phyloP scores from a whole-genome alignment of 345 rosid species.

The Eucalyptus viminalis region DNA sequence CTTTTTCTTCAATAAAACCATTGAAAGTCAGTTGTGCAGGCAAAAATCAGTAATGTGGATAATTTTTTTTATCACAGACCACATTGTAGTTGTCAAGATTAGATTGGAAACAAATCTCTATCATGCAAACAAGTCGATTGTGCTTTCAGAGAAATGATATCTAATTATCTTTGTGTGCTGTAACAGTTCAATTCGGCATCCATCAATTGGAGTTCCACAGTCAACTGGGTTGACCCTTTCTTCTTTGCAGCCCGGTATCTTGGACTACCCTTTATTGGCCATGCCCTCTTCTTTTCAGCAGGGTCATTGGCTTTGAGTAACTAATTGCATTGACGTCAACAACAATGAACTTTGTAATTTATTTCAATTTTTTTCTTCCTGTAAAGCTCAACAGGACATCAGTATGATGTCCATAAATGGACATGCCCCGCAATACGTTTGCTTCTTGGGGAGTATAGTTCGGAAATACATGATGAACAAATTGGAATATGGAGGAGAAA shows the following conservation, averaged over 20 bases:
- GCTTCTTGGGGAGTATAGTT: not conserved
- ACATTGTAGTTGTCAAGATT: not conserved
- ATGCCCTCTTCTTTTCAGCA: slow-evolving; percentile 7
- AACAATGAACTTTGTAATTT: not conserved
- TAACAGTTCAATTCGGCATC: slow-evolving; percentile 61
- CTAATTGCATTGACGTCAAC: not conserved
- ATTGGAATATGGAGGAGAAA: not conserved
- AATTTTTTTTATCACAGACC: not conserved
- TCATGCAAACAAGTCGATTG: not conserved
- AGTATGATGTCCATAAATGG: not conserved
- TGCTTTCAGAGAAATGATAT: not conserved
- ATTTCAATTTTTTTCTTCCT: not conserved
- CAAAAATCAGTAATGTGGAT: not conserved
- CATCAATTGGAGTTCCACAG: slow-evolving; percentile 51
- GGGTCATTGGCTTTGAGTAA: slow-evolving; percentile 7
- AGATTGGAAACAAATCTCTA: not conserved
- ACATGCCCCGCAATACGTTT: not conserved
- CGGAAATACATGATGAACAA: not conserved
- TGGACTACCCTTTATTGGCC: slow-evolving; percentile 53
- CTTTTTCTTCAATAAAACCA: not conserved
- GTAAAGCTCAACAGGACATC: not conserved
- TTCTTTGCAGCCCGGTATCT: slow-evolving; percentile 56
- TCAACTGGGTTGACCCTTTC: slow-evolving; percentile 46
- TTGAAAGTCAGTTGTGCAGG: not conserved
- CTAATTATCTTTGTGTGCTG: not conserved